Evolutionary conservation across 2,329 filamentous ascomycete species (phyloP), one percentile per base, ranked within the genome.

Genomic region (Neonectria ditissima): DNA sequence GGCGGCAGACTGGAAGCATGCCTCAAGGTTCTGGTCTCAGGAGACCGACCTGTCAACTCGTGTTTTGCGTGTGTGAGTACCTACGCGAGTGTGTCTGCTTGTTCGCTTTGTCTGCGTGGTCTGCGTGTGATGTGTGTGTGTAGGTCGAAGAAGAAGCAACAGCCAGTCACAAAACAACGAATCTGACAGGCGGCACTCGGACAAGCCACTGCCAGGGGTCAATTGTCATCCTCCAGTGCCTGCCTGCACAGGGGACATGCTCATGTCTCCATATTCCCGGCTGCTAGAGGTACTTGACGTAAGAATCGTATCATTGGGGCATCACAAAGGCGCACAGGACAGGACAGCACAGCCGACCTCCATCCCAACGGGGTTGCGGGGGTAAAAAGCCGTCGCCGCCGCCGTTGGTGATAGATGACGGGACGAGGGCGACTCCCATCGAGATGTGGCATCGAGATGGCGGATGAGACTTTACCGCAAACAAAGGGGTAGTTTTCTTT

Each of bases 241-340:
- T 22, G 30, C 24, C n/a, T n/a, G 34, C 59, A 48, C 2, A 11
- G 34, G 34, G 34, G 14, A 30, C 14, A 16, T 37, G 34, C 34
- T 14, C 14, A n/a, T 37, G 34, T 37, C 14, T 37, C 34, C 34
- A 37, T 16, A 14, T 37, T 8, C 34, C 51, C 32, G 16, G n/a
- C 53, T 30, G 28, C 39, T 37, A n/a, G n/a, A n/a, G n/a, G n/a
- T n/a, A 28, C 34, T 45, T 55, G 61, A 63, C 51, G 61, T 63
- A 59, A 59, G 55, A 63, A 43, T 59, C 41, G 61, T 11, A 51
- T 55, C 43, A 59, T 55, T 18, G 48, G 47, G 41, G 34, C 37
- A 26, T 41, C 37, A 8, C 2, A n/a, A 6, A 39, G 14, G 11
- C 11, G 32, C 32, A 34, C 32, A 14, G 14, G 2, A 34, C 28